phyloP scores from a whole-genome alignment of 495 filamentous ascomycete species.

The Penicillium ucsense region DNA sequence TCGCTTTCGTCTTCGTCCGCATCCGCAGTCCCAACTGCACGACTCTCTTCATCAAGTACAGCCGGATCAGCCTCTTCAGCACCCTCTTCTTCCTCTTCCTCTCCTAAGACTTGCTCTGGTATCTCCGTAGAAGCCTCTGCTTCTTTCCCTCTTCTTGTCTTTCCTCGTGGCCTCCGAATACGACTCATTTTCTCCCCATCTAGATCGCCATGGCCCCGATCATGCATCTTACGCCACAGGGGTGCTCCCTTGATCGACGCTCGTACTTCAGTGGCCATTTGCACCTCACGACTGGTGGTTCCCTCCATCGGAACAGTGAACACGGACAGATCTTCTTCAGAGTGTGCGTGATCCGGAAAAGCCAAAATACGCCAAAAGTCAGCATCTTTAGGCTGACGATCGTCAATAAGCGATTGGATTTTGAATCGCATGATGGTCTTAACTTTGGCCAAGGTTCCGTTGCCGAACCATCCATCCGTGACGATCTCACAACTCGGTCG shows the following conservation, averaged over 20 bases:
- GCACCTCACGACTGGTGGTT: slow-evolving; percentile 19
- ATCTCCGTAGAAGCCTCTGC: slow-evolving; percentile 2
- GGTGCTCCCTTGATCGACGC: slow-evolving; percentile 29
- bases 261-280: slow-evolving; percentile 31
- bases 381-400: slow-evolving; percentile 30
- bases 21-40: neutral
- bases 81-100: slow-evolving; percentile 4
- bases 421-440: neutral
- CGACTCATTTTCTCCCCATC: slow-evolving; percentile 9
- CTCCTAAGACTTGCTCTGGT: slow-evolving; percentile 1
- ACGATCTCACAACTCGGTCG: slow-evolving; percentile 44
- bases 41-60: slow-evolving; percentile 16
- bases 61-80: slow-evolving; percentile 1
- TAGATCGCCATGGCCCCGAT: slow-evolving; percentile 18
- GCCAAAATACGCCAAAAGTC: slow-evolving; percentile 37
- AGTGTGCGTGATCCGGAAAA: slow-evolving; percentile 34
- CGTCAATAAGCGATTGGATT: slow-evolving; percentile 42
- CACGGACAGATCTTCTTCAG: slow-evolving; percentile 14
- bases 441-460: slow-evolving; percentile 71
- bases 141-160: slow-evolving; percentile 7
- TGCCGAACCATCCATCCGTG: slow-evolving; percentile 70
- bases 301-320: slow-evolving; percentile 25
- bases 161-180: slow-evolving; percentile 5
- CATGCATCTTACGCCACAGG: slow-evolving; percentile 25
- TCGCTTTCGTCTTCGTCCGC: slow-evolving; percentile 18